These are phyloP conservation scores for Suhomyces sp. DNA, from an alignment of 805 yeast species.

Conservation along the genomic window DNA sequence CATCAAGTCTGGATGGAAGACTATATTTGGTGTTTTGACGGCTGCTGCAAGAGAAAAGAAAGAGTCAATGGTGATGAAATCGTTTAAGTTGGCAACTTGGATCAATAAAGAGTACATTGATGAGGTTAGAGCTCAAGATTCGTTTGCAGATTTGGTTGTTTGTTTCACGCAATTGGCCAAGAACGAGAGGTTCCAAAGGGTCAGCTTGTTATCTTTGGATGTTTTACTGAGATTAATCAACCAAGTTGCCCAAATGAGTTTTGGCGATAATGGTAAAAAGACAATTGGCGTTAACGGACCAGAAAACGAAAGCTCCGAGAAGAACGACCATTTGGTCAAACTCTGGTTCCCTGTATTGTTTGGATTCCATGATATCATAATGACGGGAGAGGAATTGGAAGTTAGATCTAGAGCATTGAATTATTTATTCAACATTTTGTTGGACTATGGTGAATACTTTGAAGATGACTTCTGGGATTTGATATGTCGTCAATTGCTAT, in stretches of 20 bases:
- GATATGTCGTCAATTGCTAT: conserved; percentile 71
- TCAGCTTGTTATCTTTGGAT: conserved; percentile 77
- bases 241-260: conserved; percentile 50
- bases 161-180: conserved; percentile 81
- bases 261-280: conserved; percentile 17
- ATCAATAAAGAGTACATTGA: conserved; percentile 62
- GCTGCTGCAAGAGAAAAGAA: conserved; percentile 63
- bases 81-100: conserved; percentile 59
- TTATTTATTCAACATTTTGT: conserved; percentile 75
- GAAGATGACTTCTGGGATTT: conserved; percentile 76
- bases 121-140: conserved; percentile 67
- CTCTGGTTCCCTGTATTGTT: conserved; percentile 85
- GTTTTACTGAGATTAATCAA: conserved; percentile 61
- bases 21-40: conserved; percentile 76
- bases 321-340: conserved; percentile 43
- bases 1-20: conserved; percentile 92
- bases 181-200: conserved; percentile 76
- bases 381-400: conserved; percentile 92
- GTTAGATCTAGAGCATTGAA: conserved; percentile 87
- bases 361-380: conserved; percentile 83
- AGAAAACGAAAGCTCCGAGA: conserved; percentile 15
- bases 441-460: conserved; percentile 76
- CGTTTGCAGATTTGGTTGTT: conserved; percentile 59
- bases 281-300: conserved; percentile 9
- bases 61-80: conserved; percentile 59